Base-by-base conservation (phyloP, 2,329 filamentous ascomycete genomes). In the Xylaria sp. region DNA sequence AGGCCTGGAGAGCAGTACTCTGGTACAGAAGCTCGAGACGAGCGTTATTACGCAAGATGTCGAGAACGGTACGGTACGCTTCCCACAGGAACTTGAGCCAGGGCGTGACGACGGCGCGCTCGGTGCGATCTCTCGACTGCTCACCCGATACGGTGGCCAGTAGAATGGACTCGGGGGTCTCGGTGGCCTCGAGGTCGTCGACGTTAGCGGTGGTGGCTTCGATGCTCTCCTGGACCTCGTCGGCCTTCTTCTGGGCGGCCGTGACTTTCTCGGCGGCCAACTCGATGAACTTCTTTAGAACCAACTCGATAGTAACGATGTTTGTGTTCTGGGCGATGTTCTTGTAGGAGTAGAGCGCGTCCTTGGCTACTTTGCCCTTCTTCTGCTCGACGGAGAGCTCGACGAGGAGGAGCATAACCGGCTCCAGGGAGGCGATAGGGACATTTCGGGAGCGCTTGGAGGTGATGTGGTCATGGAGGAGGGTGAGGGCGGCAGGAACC, bases 41-140 rank as follows among this genome's bases (percentile, higher is more conserved):
- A 59, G 94, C 93, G 81, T 99, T 99, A 83, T 99, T 99, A 81
- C 96, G 92, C 72, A 99, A 87, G 71, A 99, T 99, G 72, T 99
- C 94, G 71, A 99, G 84, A 47, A 99, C 94, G 44, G 94, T 99
- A 64, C 94, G 90, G 81, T 99, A 99, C 13, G 94, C 96, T 82
- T 99, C 94, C 94, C 94, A 99, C 64, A 99, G 82, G 74, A 99
- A 99, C 81, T 99, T 99, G 72, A 99, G 85, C 94, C 94, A 99
- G 61, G 94, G 94, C 34, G 94, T 99, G 62, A 99, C 94, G 71
- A 99, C 95, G 73, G 94, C 94, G 71, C 94, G 89, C 80, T 99
- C 94, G 70, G 94, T 99, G 68, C 94, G 90, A 78, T 99, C 94
- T 74, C 91, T 89, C 62, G 93, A 96, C 78, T 97, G 93, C 80